Conservation (phyloP, 1,284 basidiomycete genomes). For the Trametes versicolor region DNA sequence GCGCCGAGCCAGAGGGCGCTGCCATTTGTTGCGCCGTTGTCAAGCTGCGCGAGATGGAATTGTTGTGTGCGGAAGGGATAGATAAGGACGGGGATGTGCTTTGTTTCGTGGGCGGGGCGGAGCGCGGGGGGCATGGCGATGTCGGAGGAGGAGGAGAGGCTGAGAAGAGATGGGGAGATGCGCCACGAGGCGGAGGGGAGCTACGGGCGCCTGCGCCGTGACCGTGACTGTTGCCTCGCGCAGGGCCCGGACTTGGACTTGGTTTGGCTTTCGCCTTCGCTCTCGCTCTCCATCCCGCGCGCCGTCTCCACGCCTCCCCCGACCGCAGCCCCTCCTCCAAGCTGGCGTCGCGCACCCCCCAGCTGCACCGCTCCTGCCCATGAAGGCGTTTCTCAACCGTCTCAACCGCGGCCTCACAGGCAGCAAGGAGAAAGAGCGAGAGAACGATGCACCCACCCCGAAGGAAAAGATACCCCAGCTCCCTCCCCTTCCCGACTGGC, state of each 20-base stretch:
- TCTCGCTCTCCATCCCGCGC: constrained; percentile 30
- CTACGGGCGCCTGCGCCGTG: constrained; percentile 14
- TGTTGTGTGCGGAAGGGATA: constrained; percentile 54
- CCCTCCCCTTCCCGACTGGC: constrained; percentile 65
- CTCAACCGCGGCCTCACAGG: constrained; percentile 71
- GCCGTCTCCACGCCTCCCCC: constrained; percentile 39
- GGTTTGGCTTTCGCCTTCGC: constrained; percentile 9
- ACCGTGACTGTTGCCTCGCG: constrained; percentile 16
- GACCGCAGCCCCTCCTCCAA: constrained; percentile 27
- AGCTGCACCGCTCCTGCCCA: constrained; percentile 45
- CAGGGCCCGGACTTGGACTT: background rate
- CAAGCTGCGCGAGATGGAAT: constrained; percentile 63
- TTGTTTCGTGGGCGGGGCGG: constrained; percentile 71
- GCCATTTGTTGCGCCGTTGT: constrained; percentile 76
- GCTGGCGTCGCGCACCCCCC: constrained; percentile 32
- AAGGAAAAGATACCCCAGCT: constrained; percentile 76
- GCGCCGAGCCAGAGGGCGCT: constrained; percentile 91
- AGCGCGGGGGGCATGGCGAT: constrained; percentile 24
- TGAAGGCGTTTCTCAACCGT: constrained; percentile 84
- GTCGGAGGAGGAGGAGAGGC: constrained; percentile 14
- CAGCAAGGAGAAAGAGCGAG: constrained; percentile 64
- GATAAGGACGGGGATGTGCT: constrained; percentile 65
- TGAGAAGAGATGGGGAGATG: constrained; percentile 10
- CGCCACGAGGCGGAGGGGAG: constrained; percentile 33
- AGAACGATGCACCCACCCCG: constrained; percentile 53